Base-by-base conservation (phyloP, 257 asterid species). In the Rubia yunnanensis region DNA sequence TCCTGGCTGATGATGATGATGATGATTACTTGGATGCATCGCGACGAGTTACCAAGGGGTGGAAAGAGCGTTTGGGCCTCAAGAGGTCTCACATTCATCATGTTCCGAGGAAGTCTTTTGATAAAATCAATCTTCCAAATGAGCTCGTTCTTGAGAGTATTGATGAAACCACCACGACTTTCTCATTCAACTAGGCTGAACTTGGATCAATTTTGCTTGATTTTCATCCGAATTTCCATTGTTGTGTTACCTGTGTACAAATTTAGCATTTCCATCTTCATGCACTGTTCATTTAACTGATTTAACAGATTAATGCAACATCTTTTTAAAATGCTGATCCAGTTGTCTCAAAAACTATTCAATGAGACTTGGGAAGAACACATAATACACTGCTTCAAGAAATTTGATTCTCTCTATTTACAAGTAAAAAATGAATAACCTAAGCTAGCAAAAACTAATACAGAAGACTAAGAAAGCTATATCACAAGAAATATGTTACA, bases 41-140 rank as follows among this genome's bases (percentile, higher is more conserved):
- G 5, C 70, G 77, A 2, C 63, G 79, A 49, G n/a, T 75, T 1
- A 36, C 68, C 10, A 84, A 72, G 60, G 80, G 80, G 63, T 91
- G 95, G 98, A 91, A 69, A 83, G 94, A 86, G 73, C 84, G 83
- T 30, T 71, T 91, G 10, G 87, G 95, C 39, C 60, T 85, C 0
- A 86, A 77, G 75, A 86, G 90, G 75, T 62, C 88, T 60, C 75
- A 69, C 18, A 41, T 61, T 66, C 69, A 65, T 32, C 69, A 65
- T 31, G 41, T 58, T 4, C 74, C 77, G 9, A 85, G 82, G 77
- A 90, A 79, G 73, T 28, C 73, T 22, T 79, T 28, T 8, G 76
- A 59, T 2, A 66, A 72, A 23, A 78, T 60, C 18, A 60, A 66
- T 64, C 63, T 41, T 58, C 56, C 41, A 32, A 48, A 34, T 10